Base-by-base conservation (phyloP, 139 green algal species). In the Spirogloea muscicola region DNA sequence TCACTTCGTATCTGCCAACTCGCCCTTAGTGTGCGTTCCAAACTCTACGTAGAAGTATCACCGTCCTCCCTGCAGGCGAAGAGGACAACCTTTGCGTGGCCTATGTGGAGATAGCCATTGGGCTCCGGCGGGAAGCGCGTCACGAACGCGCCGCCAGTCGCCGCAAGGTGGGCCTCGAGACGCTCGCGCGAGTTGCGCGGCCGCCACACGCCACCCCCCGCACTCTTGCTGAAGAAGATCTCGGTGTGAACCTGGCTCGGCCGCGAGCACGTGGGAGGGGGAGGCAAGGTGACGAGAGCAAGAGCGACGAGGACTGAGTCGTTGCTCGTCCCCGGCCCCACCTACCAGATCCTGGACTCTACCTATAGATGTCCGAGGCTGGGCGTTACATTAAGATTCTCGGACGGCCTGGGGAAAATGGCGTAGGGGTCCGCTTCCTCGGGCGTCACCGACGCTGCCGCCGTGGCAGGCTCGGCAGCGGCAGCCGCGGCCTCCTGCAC, bases 71-170 rank as follows among this genome's bases (percentile, higher is more conserved):
- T n/a, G n/a, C n/a, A n/a, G n/a, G n/a, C n/a, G n/a, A n/a, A n/a
- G 44, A 96, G 80, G 2, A 89, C 86, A 21, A 68, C 71, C 71
- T 99, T 99, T 70, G 91, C 94, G 80, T 98, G 94, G 0, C 95
- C 95, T 42, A 95, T 91, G 79, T 95, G 90, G 37, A 94, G 83
- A 80, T 95, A 95, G 34, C 90, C 90, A 65, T 95, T 95, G 46
- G 95, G 95, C 84, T 99, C 95, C 0, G 95, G 95, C 0, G 95
- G 95, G 74, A 99, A 99, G n/a, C 95, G 87, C 0, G 95, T 98
- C 6, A 93, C 65, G 39, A 96, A 87, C 76, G 67, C 88, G 41
- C 95, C 92, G 13, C 91, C 91, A 2, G 92, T 98, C 2, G 48
- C 51, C 31, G 43, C 59, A 46, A 98, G 74, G 77, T 98, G 92